A percentile compares a stretch with the other conserved stretches of the same genome.
phyloP scores from a whole-genome alignment of 2,329 filamentous ascomycete species.

The Cytospora schulzeri region DNA sequence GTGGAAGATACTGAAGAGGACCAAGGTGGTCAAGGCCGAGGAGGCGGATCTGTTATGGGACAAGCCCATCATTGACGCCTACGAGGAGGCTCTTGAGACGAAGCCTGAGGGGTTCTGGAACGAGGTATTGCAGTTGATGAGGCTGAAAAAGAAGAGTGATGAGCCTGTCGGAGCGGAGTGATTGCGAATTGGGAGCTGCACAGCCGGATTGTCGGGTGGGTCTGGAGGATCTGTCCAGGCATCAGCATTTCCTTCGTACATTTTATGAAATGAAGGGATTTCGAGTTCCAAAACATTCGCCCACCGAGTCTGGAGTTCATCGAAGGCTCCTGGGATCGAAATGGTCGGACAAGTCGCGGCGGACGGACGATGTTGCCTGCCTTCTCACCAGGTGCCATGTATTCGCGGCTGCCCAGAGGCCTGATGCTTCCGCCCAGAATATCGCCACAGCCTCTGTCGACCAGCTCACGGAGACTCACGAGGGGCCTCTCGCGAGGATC shows the following conservation, averaged over 20 bases:
- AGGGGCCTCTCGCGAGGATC: no score
- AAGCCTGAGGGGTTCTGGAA: slow-evolving; percentile 57
- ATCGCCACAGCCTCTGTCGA: no score
- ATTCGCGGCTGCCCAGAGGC: no score
- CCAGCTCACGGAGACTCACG: no score
- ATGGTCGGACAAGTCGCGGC: no score
- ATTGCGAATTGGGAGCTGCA: background rate
- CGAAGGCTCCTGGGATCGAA: no score
- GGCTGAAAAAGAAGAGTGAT: slow-evolving; percentile 38
- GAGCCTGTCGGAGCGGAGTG: slow-evolving; percentile 11
- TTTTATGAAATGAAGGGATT: background rate
- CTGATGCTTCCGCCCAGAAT: no score
- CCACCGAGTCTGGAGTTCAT: no score
- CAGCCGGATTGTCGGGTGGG: no score
- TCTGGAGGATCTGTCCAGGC: background rate
- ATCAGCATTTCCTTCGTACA: background rate
- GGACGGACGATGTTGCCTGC: no score
- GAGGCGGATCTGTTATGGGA: slow-evolving; percentile 38
- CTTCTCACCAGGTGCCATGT: no score
- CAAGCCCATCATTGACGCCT: slow-evolving; percentile 38
- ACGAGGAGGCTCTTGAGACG: slow-evolving; percentile 54
- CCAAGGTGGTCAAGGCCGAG: slow-evolving; percentile 53
- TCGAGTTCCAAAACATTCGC: no score
- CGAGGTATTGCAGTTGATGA: slow-evolving; percentile 52
- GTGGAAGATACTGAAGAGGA: slow-evolving; percentile 68